Conservation (phyloP, 2,329 filamentous ascomycete genomes). For the Cladobotryum protrusum region DNA sequence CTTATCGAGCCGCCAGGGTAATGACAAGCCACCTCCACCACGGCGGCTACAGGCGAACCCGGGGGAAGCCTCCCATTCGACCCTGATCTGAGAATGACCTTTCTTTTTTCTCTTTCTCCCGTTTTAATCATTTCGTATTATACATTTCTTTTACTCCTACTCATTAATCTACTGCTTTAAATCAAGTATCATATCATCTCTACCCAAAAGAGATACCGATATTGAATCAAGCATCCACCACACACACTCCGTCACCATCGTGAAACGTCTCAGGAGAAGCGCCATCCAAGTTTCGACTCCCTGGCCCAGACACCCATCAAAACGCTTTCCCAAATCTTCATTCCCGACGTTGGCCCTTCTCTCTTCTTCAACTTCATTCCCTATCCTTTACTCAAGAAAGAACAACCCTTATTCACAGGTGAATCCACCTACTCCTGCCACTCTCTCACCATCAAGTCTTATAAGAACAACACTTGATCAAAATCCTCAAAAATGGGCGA, state of each 20-base stretch:
- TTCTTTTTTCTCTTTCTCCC: neutral
- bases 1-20: too few relatives aligned
- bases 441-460: neutral
- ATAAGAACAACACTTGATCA: too few relatives aligned
- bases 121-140: neutral
- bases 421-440: neutral
- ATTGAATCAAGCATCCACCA: neutral
- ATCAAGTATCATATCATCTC: too few relatives aligned
- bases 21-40: neutral
- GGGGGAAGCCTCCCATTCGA: too few relatives aligned
- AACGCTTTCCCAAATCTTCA: neutral
- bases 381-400: too few relatives aligned
- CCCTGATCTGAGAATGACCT: neutral
- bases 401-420: too few relatives aligned
- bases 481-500: conserved; percentile 23
- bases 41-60: neutral
- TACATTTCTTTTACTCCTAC: neutral
- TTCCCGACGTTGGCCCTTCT: neutral
- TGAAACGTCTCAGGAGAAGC: conserved; percentile 12
- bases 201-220: too few relatives aligned
- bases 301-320: neutral
- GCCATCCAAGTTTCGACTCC: conserved; percentile 5
- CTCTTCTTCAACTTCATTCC: neutral
- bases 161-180: neutral
- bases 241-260: neutral